Base-by-base conservation (phyloP, 352 stramenopile species). In the Phytophthora megakarya region DNA sequence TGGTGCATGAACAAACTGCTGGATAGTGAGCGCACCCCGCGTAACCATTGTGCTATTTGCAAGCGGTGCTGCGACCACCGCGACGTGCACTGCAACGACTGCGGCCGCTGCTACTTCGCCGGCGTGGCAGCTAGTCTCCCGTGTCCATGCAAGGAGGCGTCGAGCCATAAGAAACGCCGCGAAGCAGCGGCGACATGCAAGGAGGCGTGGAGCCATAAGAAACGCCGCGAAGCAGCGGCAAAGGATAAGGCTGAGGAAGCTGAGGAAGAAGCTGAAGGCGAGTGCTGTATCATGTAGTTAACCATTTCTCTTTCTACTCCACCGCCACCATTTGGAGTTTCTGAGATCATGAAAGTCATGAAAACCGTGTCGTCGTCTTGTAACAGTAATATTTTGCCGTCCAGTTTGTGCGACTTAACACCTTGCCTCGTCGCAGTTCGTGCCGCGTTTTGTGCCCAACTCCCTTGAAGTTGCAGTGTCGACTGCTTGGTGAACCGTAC, bases 41-140 rank as follows among this genome's bases (percentile, higher is more conserved):
- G 86, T 50, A 93, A 93, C 67, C 86, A 95, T 64, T 95, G 86
- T 62, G 75, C 80, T 26, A 93, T 93, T 62, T 95, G 86, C 79
- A 95, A 91, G 64, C 82, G 86, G 42, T 95, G 86, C 66, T 90
- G 82, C 54, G 86, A 95, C 64, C 86, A 93, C 70, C 84, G 86
- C n/a, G 86, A 95, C 65, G 82, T 91, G 57, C 86, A 95, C 63
- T 95, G 86, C 69, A 44, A 88, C 60, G 81, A 91, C 67, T 95
- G 86, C 47, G 81, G 81, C 18, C 81, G 86, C 32, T 95, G 86
- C 70, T 95, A 95, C 75, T 95, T 95, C 72, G 80, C 86, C 8
- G 86, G 86, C 26, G 86, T 94, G n/a, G 75, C 81, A 28, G 78
- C 80, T 35, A 90, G 79, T 50, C 68, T 94, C 44, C 81, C 83